Conservation (phyloP, 2,329 filamentous ascomycete species). For the Pestalotiopsis sp. region DNA sequence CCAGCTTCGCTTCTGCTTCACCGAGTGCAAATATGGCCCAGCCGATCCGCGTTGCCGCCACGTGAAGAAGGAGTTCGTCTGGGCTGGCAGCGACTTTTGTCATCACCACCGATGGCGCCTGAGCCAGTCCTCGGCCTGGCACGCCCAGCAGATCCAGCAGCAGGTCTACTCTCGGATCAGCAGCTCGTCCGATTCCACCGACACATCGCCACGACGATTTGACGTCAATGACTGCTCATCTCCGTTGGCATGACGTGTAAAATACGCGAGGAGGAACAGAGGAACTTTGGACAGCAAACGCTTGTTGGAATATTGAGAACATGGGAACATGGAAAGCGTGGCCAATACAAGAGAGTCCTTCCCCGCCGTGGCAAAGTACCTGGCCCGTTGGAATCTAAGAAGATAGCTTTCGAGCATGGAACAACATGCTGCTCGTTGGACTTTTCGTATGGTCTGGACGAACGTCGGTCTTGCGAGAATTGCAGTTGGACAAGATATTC, state of each 20-base stretch:
- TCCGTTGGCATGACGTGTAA: background rate
- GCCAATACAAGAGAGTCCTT: background rate
- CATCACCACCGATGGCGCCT: slow-evolving; percentile 16
- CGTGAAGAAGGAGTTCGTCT: slow-evolving; percentile 18
- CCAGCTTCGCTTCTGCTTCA: slow-evolving; percentile 22
- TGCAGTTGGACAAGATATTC: background rate
- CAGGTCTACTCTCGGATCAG: background rate
- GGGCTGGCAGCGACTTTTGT: slow-evolving; percentile 23
- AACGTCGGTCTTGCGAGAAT: background rate
- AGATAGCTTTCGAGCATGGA: background rate
- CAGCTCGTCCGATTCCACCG: background rate
- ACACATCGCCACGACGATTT: background rate
- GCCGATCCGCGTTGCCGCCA: slow-evolving; percentile 20
- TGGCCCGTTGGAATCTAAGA: background rate
- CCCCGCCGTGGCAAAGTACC: background rate
- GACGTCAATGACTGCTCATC: background rate
- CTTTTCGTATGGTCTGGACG: background rate
- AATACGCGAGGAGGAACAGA: background rate
- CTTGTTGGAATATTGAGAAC: background rate
- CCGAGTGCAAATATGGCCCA: slow-evolving; percentile 23
- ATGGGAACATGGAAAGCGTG: background rate
- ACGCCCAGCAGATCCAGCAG: slow-evolving; percentile 6
- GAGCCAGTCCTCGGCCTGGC: slow-evolving; percentile 9
- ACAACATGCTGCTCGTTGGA: background rate
- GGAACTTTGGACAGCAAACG: background rate